Evolutionary conservation across 495 filamentous ascomycete genomes (phyloP).

Genomic region (Xylaria castorea): DNA sequence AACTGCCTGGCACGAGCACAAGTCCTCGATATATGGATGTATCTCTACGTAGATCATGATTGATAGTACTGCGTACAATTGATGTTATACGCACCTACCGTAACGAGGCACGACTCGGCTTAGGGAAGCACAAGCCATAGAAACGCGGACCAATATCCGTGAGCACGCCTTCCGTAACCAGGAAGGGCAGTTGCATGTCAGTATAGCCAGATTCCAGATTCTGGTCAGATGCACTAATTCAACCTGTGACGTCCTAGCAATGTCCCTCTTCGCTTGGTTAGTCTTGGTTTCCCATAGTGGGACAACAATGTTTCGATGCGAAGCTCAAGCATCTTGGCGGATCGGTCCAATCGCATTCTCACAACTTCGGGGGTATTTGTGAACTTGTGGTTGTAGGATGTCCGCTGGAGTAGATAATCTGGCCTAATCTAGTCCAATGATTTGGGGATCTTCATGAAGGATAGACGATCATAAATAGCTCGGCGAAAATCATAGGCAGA

Average conservation of each 20-base stretch:
- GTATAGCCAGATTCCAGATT: not conserved
- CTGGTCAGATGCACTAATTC: not conserved
- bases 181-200: constrained; percentile 7
- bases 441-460: constrained; percentile 2
- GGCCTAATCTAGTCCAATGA: not conserved
- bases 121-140: not conserved
- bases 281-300: constrained; percentile 14
- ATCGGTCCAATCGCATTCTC: constrained; percentile 4
- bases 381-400: not conserved
- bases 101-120: not conserved
- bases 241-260: not conserved
- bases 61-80: not conserved
- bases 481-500: constrained; percentile 3
- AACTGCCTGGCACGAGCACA: not conserved
- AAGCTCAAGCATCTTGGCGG: constrained; percentile 8
- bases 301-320: not conserved
- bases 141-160: not conserved
- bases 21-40: not conserved
- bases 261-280: not conserved
- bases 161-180: not conserved
- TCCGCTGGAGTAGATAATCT: not conserved
- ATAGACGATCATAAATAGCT: constrained; percentile 6
- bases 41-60: not conserved
- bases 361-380: not conserved
- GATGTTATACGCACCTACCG: not conserved